Evolutionary conservation across 2,329 filamentous ascomycete species (phyloP).

Genomic region (Magnaporthiopsis rhizophila): DNA sequence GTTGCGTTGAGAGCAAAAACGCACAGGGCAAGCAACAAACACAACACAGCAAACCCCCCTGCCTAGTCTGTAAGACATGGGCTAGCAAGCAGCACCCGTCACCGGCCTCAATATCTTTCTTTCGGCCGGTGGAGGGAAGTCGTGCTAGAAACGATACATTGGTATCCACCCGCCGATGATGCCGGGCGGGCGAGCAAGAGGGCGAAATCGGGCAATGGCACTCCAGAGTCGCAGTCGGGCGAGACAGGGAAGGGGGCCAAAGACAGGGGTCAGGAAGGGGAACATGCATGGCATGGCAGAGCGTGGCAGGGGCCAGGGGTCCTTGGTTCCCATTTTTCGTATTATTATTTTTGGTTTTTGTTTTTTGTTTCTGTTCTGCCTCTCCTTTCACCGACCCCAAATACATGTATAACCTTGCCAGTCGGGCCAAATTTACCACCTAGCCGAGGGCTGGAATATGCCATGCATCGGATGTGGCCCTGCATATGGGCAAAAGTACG

Average conservation of each 20-base stretch:
- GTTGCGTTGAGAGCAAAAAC: too few relatives aligned
- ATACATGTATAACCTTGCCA: not conserved
- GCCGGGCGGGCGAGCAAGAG: too few relatives aligned
- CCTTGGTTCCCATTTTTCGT: not conserved
- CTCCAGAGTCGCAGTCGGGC: not conserved
- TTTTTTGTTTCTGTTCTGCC: too few relatives aligned
- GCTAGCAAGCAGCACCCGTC: not conserved
- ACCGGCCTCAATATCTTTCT: not conserved
- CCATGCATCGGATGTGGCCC: not conserved
- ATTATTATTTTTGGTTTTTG: not conserved
- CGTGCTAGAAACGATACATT: too few relatives aligned
- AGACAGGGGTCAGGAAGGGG: not conserved
- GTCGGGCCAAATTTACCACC: not conserved
- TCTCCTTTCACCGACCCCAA: not conserved
- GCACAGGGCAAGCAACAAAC: too few relatives aligned
- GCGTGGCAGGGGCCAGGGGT: not conserved
- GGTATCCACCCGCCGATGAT: not conserved
- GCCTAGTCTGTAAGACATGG: not conserved
- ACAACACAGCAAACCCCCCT: not conserved
- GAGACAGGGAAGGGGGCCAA: not conserved
- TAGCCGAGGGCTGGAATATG: not conserved
- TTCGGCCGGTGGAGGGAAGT: not conserved
- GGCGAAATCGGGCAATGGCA: not conserved
- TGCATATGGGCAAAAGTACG: not conserved
- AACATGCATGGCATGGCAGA: not conserved